Percentiles rank a stretch among this genome's conserved stretches.
These are phyloP conservation scores for Trichomonascus vanleenenianus DNA, from an alignment of 805 yeast species.

Conservation along the genomic window DNA sequence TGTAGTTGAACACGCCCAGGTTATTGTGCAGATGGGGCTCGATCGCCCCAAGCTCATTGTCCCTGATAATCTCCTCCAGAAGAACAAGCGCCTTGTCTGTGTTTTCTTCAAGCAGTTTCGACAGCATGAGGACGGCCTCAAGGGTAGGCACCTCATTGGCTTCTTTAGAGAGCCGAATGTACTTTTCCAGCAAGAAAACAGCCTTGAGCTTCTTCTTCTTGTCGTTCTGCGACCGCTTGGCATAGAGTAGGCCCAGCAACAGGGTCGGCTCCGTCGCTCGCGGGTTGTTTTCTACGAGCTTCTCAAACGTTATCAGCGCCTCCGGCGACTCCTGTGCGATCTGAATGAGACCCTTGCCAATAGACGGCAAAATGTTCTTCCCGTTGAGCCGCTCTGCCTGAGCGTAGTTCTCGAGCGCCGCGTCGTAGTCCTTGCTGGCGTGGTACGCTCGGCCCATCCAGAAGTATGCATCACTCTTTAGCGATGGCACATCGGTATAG, in stretches of 20 bases:
- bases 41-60: slow-evolving; percentile 31
- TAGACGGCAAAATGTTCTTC: slow-evolving; percentile 49
- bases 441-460: slow-evolving; percentile 84
- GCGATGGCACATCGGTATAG: slow-evolving; percentile 31
- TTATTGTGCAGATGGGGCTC: slow-evolving; percentile 60
- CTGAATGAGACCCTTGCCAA: slow-evolving; percentile 85
- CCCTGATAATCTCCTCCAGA: slow-evolving; percentile 53
- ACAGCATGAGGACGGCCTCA: slow-evolving; percentile 62
- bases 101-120: slow-evolving; percentile 65
- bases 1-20: slow-evolving; percentile 73
- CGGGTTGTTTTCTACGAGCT: slow-evolving; percentile 54
- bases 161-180: slow-evolving; percentile 53
- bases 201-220: slow-evolving; percentile 38
- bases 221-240: slow-evolving; percentile 37
- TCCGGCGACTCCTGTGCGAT: slow-evolving; percentile 66
- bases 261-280: slow-evolving; percentile 62
- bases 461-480: slow-evolving; percentile 57
- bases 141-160: slow-evolving; percentile 44
- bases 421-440: slow-evolving; percentile 48
- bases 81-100: slow-evolving; percentile 56
- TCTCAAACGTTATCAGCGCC: slow-evolving; percentile 79
- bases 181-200: slow-evolving; percentile 57
- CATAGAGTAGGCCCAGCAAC: slow-evolving; percentile 67
- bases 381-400: slow-evolving; percentile 37
- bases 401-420: slow-evolving; percentile 64